Percentiles rank a stretch among this genome's conserved stretches.
These are phyloP conservation scores for Debaryomyces robertsiae DNA, from an alignment of 1,139 yeast genomes.

Conservation along the genomic window DNA sequence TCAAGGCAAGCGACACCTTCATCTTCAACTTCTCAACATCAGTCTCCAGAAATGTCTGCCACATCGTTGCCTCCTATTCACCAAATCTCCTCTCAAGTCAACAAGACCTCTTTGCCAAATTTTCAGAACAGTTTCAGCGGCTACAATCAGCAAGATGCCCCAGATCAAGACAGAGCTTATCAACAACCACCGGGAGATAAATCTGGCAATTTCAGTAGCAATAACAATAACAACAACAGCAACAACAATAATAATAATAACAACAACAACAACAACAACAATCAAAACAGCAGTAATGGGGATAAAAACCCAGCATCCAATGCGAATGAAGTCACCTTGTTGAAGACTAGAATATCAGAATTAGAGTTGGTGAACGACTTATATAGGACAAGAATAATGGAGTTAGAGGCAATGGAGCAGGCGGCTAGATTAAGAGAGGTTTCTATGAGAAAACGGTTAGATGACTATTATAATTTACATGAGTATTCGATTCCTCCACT, in stretches of 20 bases:
- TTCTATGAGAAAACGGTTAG: conserved; percentile 51
- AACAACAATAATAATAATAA: conserved; percentile 19
- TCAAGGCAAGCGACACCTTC: conserved; percentile 11
- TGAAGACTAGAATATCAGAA: conserved; percentile 82
- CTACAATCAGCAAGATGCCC: conserved; percentile 12
- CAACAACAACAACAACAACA: conserved; percentile 12
- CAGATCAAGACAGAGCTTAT: conserved; percentile 10
- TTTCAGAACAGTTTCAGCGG: conserved; percentile 24
- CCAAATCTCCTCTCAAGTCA: conserved; percentile 23
- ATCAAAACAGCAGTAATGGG: conserved; percentile 12
- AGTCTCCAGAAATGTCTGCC: conserved; percentile 23
- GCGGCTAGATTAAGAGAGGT: conserved; percentile 56
- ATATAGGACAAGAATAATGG: conserved; percentile 77
- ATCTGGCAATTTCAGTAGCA: conserved; percentile 12
- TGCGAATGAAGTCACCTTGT: conserved; percentile 50
- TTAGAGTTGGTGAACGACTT: conserved; percentile 87
- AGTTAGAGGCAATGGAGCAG: conserved; percentile 72
- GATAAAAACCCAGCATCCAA: conserved; percentile 17
- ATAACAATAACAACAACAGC: conserved; percentile 18
- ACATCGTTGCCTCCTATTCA: conserved; percentile 43
- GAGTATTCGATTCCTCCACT: conserved; percentile 24
- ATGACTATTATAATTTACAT: conserved; percentile 40
- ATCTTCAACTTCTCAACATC: conserved; percentile 22
- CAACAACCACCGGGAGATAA: conserved; percentile 13
- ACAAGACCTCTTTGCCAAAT: conserved; percentile 29